Percentiles rank a stretch among this genome's conserved stretches.
These are phyloP conservation scores for Xylaria sp. DNA, from an alignment of 2,329 filamentous ascomycete genomes.

Conservation along the genomic window DNA sequence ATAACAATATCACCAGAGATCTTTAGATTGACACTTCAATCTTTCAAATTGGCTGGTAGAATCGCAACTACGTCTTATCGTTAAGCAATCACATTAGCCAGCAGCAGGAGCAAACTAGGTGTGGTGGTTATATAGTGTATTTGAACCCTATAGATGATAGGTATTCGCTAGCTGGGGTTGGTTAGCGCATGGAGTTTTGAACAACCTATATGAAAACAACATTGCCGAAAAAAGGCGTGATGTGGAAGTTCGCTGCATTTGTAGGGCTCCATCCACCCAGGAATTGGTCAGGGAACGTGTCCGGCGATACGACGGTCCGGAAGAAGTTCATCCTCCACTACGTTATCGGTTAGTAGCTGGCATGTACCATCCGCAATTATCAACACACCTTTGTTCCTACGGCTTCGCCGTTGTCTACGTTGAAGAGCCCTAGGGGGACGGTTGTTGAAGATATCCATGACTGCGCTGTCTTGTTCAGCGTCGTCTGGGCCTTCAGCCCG, in stretches of 20 bases:
- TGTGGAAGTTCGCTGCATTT: slow-evolving; percentile 51
- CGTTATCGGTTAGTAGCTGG: not conserved
- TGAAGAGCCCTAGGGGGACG: slow-evolving; percentile 54
- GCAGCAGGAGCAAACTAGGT: too few relatives aligned
- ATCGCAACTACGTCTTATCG: too few relatives aligned
- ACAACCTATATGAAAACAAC: slow-evolving; percentile 27
- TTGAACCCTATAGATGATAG: not conserved
- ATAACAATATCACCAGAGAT: not conserved
- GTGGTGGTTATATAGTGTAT: not conserved
- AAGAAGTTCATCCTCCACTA: slow-evolving; percentile 58
- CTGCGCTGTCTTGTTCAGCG: slow-evolving; percentile 39
- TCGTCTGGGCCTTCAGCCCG: slow-evolving; percentile 45
- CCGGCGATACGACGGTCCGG: slow-evolving; percentile 47
- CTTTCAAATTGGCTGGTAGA: too few relatives aligned
- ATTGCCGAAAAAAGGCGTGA: slow-evolving; percentile 46
- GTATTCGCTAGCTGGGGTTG: not conserved
- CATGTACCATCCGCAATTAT: not conserved
- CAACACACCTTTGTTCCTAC: slow-evolving; percentile 38
- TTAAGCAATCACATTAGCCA: too few relatives aligned
- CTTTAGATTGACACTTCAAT: too few relatives aligned
- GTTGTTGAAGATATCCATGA: slow-evolving; percentile 46
- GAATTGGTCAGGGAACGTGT: slow-evolving; percentile 47
- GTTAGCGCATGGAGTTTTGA: not conserved
- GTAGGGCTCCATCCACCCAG: slow-evolving; percentile 52
- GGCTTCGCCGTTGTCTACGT: slow-evolving; percentile 47